phyloP scores from a whole-genome alignment of 768 basidiomycete genomes.

The Phaeotremella skinneri region DNA sequence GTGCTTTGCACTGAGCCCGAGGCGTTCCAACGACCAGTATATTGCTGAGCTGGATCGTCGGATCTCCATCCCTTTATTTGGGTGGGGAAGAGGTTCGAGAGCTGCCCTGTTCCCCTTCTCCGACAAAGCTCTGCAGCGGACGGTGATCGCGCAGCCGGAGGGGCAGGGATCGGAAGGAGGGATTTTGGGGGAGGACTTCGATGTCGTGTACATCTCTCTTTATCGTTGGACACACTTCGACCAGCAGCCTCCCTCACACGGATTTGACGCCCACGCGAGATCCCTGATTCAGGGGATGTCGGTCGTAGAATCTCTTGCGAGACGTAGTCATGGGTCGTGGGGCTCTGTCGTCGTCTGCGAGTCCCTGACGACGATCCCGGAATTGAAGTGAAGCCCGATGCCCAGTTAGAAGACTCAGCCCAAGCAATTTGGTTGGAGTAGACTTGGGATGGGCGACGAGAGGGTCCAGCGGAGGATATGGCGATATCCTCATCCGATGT shows the following conservation, averaged over 20 bases:
- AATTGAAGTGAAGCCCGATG: neutral
- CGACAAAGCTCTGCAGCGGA: slow-evolving; percentile 16
- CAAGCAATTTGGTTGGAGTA: neutral
- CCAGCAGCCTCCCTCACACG: slow-evolving; percentile 2
- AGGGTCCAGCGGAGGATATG: neutral
- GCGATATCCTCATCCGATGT: slow-evolving; percentile 14
- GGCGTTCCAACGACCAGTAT: too few relatives aligned
- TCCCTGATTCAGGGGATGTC: neutral
- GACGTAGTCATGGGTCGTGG: neutral
- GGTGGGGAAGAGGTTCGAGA: neutral
- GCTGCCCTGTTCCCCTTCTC: slow-evolving; percentile 2
- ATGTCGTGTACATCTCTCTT: slow-evolving; percentile 13
- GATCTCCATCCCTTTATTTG: slow-evolving; percentile 4
- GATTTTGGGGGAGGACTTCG: slow-evolving; percentile 7
- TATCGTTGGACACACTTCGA: neutral
- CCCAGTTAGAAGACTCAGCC: slow-evolving; percentile 1
- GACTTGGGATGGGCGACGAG: neutral
- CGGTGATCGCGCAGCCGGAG: slow-evolving; percentile 18
- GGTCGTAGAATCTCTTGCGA: neutral
- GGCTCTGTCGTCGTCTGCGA: neutral
- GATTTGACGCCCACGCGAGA: slow-evolving; percentile 10
- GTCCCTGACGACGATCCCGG: neutral
- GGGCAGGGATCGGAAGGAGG: slow-evolving; percentile 4
- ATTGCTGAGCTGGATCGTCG: slow-evolving; percentile 4
- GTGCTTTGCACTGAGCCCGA: neutral